Evolutionary conservation across 805 yeast genomes (phyloP).

Genomic region (Starmerella stellata): DNA sequence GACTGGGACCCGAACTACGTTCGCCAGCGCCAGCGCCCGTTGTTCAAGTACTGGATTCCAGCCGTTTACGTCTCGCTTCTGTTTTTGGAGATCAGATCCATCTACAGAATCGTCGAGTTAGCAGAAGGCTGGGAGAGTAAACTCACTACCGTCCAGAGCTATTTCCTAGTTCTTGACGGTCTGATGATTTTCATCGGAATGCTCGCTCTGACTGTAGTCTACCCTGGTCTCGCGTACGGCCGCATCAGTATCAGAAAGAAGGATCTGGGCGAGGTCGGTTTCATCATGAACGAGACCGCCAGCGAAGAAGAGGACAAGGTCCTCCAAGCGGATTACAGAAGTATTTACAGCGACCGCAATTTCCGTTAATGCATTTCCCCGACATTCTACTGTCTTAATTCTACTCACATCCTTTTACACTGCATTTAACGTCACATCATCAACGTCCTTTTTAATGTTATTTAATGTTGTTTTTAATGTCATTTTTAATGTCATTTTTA

Average conservation of each 20-base stretch:
- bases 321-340: background rate
- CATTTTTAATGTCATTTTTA: too few species aligned
- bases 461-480: too few species aligned
- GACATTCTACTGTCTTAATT: too few species aligned
- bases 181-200: constrained; percentile 25
- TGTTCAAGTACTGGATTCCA: constrained; percentile 13
- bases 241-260: background rate
- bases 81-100: constrained; percentile 43
- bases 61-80: constrained; percentile 25
- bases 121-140: constrained; percentile 50
- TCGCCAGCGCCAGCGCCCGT: constrained; percentile 4
- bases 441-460: too few species aligned
- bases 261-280: background rate
- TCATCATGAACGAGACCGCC: background rate
- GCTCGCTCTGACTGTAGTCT: background rate
- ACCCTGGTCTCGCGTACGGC: constrained; percentile 3
- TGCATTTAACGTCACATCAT: too few species aligned
- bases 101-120: constrained; percentile 53
- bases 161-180: constrained; percentile 40
- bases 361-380: too few species aligned
- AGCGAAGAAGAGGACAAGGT: background rate
- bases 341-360: too few species aligned
- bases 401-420: too few species aligned
- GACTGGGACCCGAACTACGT: constrained; percentile 1
- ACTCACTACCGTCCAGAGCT: constrained; percentile 39